Percentiles rank a stretch among this genome's conserved stretches.
Evolutionary conservation across 169 alveolate genomes (phyloP).

Genomic region (Blepharisma undulans): DNA sequence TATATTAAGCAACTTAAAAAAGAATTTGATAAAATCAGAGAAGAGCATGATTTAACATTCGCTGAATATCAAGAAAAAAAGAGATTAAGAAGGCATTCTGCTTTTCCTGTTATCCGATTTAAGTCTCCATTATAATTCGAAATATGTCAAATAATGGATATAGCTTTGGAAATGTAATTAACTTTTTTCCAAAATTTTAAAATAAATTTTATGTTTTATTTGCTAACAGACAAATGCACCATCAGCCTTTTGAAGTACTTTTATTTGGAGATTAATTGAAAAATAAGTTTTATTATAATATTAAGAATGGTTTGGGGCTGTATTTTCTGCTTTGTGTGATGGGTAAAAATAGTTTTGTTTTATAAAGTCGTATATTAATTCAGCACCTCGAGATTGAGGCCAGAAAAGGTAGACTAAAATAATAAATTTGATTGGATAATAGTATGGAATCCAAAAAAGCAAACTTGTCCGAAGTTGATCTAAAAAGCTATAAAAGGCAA

Average conservation of each 20-base stretch:
- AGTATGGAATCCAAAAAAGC: neutral
- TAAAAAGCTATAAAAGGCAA: neutral
- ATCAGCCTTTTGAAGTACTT: neutral
- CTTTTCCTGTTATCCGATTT: neutral
- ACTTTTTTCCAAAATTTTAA: neutral
- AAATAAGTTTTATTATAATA: too few species aligned
- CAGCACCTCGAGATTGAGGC: neutral
- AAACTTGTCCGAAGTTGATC: neutral
- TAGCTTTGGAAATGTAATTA: neutral
- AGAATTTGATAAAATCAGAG: neutral
- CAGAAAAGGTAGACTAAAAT: neutral
- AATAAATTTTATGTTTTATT: too few species aligned
- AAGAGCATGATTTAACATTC: neutral
- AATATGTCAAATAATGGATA: neutral
- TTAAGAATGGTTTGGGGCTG: neutral
- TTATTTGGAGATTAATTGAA: neutral
- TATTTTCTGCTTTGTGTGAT: neutral
- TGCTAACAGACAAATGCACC: too few species aligned
- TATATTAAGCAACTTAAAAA: neutral
- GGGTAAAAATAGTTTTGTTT: neutral
- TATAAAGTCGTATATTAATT: neutral
- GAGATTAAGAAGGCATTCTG: neutral
- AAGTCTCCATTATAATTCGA: neutral
- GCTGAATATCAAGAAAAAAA: neutral
- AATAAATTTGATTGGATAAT: neutral